Conservation (phyloP, 2,329 filamentous ascomycete genomes). For the Aspergillus brasiliensis region DNA sequence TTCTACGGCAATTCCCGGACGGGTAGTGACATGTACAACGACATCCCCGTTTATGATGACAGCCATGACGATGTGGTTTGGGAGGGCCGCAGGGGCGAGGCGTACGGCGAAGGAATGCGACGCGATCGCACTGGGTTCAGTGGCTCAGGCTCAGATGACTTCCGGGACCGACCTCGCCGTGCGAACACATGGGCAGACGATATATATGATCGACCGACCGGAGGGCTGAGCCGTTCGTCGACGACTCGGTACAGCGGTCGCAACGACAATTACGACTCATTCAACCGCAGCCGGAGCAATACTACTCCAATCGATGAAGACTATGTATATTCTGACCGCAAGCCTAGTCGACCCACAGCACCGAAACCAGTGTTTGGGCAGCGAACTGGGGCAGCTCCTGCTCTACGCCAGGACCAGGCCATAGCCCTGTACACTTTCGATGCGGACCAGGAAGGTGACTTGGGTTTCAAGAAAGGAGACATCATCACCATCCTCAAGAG, state of each 20-base stretch:
- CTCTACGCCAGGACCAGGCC: conserved; percentile 69
- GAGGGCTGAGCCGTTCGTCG: conserved; percentile 37
- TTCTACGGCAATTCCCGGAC: conserved; percentile 68
- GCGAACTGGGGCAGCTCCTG: conserved; percentile 42
- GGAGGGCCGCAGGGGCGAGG: conserved; percentile 72
- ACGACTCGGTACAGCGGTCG: conserved; percentile 35
- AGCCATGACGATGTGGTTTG: conserved; percentile 79
- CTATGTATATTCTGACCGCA: conserved; percentile 60
- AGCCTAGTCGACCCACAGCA: conserved; percentile 77
- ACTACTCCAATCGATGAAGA: conserved; percentile 47
- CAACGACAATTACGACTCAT: conserved; percentile 33
- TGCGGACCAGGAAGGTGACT: conserved; percentile 85
- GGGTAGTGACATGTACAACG: conserved; percentile 83
- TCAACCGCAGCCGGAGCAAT: conserved; percentile 39
- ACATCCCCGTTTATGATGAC: conserved; percentile 85
- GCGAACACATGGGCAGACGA: conserved; percentile 54
- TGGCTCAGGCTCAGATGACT: conserved; percentile 48
- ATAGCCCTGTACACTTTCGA: conserved; percentile 93
- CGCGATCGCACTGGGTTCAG: conserved; percentile 57
- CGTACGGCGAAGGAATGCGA: conserved; percentile 67
- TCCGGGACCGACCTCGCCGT: conserved; percentile 54
- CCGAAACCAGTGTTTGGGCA: conserved; percentile 81
- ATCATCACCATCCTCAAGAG: conserved; percentile 92
- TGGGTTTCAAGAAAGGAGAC: conserved; percentile 97
- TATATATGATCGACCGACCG: conserved; percentile 47